Evolutionary conservation across 257 asterid genomes (phyloP).

Genomic region (Anisodus tanguticus): DNA sequence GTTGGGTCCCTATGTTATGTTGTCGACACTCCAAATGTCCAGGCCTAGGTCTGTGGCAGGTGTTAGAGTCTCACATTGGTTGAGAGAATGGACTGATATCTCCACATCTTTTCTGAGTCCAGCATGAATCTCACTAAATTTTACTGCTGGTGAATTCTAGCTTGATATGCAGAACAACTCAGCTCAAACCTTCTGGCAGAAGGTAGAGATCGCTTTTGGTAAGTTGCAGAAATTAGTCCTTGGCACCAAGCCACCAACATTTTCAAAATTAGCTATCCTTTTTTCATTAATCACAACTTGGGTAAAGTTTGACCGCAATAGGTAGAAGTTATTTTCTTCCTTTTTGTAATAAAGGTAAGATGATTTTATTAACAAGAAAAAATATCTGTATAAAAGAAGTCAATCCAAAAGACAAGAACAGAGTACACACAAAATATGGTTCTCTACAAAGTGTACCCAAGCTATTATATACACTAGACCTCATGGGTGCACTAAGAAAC

Average conservation of each 20-base stretch:
- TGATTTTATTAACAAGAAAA: not conserved
- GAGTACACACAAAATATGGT: not conserved
- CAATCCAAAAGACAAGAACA: not conserved
- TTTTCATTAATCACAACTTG: not conserved
- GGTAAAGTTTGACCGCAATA: not conserved
- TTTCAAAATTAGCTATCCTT: not conserved
- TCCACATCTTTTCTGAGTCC: conserved; percentile 2
- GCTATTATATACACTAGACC: not conserved
- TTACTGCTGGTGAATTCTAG: conserved; percentile 51
- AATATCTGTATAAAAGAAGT: not conserved
- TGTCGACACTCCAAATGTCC: not conserved
- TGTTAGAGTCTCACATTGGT: not conserved
- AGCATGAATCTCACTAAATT: conserved; percentile 33
- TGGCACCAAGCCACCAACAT: not conserved
- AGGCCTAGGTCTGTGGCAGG: not conserved
- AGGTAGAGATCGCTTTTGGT: conserved; percentile 84
- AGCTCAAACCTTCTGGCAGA: conserved; percentile 83
- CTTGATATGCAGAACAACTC: conserved; percentile 84
- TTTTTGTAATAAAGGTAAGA: not conserved
- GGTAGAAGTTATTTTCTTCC: not conserved
- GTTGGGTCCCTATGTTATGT: not conserved
- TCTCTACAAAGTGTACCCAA: not conserved
- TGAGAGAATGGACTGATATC: not conserved
- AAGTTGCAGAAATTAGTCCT: conserved; percentile 31
- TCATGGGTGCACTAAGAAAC: not conserved